Evolutionary conservation across 768 basidiomycete genomes (phyloP), one percentile per base, ranked within the genome.

Genomic region (Termitomyces bulborhizus): DNA sequence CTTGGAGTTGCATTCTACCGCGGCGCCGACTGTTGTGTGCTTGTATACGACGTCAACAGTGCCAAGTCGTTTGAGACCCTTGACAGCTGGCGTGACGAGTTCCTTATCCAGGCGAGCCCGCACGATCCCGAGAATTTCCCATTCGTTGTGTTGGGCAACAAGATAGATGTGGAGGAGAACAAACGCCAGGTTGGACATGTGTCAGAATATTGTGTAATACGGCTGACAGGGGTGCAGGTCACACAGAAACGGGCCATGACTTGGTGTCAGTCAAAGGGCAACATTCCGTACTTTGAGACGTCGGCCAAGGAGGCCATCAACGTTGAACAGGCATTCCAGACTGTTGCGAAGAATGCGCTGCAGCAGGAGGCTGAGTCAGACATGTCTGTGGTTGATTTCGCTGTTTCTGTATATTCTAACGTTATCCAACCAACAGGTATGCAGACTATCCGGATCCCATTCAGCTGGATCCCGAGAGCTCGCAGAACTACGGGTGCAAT

Each of bases 221-320:
- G 21, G 29, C 57, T 64, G 27, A 62, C 50, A 27, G 51, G 41
- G 32, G 12, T 46, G 16, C 62, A 96, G 94, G 95, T 99, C 27
- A 93, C 93, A 8, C 96, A 99, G 86, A 99, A 99, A 71, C 90
- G 96, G 42, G 96, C 97, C 16, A 98, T 98, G 94, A 93, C 96
- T 4, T 99, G 97, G 97, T 99, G 97, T 71, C 95, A 98, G 65
- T 88, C 95, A 56, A 98, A 98, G 76, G 96, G 96, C 68, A 98
- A 98, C 73, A 98, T 99, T 60, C 97, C 97, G 29, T 99, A 98
- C 75, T 99, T 98, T 69, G 97, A 99, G 77, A 98, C 97, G 5
- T 99, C 97, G 8, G 97, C 97, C 40, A 99, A 99, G 74, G 97
- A 99, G 73, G 96, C 97, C 11, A 98, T 98, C 79, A 99, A 99